Evolutionary conservation across 1,284 basidiomycete species (phyloP).

Genomic region (Fomitiporia mediterranea): DNA sequence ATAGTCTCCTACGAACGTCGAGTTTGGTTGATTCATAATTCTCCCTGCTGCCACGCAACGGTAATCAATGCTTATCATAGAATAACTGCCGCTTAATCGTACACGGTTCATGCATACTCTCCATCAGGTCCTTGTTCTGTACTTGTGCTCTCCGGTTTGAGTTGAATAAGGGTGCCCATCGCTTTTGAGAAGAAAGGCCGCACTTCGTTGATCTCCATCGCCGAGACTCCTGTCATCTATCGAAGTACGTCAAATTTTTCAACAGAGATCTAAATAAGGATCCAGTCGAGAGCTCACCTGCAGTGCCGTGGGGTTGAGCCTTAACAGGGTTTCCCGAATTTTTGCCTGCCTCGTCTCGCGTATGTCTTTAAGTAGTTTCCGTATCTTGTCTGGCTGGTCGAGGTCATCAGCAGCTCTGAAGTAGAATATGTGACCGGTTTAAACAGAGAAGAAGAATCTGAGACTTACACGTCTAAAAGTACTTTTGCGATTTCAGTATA

Average conservation of each 20-base stretch:
- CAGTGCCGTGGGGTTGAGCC: constrained; percentile 71
- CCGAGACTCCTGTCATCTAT: constrained; percentile 81
- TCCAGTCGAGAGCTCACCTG: constrained; percentile 46
- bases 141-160: constrained; percentile 3
- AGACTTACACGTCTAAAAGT: constrained; percentile 79
- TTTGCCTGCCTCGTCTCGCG: constrained; percentile 94
- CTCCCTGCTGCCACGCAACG: too few species aligned
- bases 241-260: neutral
- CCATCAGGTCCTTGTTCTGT: neutral
- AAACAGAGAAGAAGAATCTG: neutral
- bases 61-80: neutral
- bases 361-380: constrained; percentile 86
- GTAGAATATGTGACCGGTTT: neutral
- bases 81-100: neutral
- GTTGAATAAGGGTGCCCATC: constrained; percentile 57
- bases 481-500: constrained; percentile 89
- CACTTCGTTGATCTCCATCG: constrained; percentile 91
- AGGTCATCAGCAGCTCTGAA: constrained; percentile 87
- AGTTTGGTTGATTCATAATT: too few species aligned
- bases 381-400: constrained; percentile 73
- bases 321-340: constrained; percentile 75
- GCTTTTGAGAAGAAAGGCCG: constrained; percentile 84
- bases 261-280: neutral
- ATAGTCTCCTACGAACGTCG: neutral
- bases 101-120: constrained; percentile 6